Base-by-base conservation (phyloP, 2,329 filamentous ascomycete genomes). In the Botryotinia narcissicola region DNA sequence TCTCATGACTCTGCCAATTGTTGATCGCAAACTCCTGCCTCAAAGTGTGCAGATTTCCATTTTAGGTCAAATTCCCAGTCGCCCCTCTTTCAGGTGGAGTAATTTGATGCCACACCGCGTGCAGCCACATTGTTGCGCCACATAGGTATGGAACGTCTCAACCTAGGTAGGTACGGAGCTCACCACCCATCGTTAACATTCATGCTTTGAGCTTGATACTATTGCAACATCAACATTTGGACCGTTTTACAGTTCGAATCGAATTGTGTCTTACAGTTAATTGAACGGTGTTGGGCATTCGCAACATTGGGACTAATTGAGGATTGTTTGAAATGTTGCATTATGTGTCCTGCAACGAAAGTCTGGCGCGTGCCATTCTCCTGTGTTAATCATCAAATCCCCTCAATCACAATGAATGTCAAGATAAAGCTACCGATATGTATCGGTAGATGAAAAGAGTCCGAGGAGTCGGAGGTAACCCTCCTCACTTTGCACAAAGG, bases 1-100 rank as follows among this genome's bases (percentile, higher is more conserved):
- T 40, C 16, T 57, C 18, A 32, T 22, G 35, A 25, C 8, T 32
- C 25, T 42, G 1, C 9, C 35, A n/a, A 14, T n/a, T 46, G 14
- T n/a, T 16, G 69, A 71, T 71, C 59, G 59, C 42, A 42, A 64
- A 71, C 59, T 63, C 57, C 46, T 71, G 62, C 69, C 59, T 69
- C 35, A 18, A 25, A 9, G 18, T 54, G 25, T 67, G 42, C 22
- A n/a, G 32, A 67, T 67, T 67, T 48, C 42, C 29, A 32, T 67
- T 29, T 67, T 67, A 67, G 22, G 29, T 67, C 46, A 67, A 20
- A 44, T 22, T n/a, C 60, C 35, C 22, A 62, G 60, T 42, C 10
- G 25, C 59, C 59, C 59, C 35, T 61, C 59, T 61, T 61, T 61
- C 25, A 35, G 6, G 29, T 35, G 29, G 44, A 66, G 29, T n/a